These are phyloP conservation scores for Rhododendron ovatum DNA, from an alignment of 148 eudicot species.

Conservation along the genomic window DNA sequence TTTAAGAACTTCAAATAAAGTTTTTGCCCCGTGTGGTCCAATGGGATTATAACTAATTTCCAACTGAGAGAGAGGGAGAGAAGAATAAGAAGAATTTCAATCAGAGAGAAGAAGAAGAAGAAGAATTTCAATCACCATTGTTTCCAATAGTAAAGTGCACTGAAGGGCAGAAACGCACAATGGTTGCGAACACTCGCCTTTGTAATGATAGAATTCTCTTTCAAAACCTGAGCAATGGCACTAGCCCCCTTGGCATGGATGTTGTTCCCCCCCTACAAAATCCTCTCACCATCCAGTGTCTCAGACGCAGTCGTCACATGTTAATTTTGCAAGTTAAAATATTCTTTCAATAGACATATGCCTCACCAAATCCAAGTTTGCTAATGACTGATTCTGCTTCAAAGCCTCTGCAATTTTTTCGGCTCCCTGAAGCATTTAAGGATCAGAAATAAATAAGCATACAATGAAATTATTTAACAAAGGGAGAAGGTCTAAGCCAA, in stretches of 20 bases:
- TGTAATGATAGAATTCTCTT: conserved; percentile 72
- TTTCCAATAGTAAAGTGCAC: neutral
- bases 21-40: conserved; percentile 95
- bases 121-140: neutral
- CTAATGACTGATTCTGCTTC: conserved; percentile 73
- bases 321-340: neutral
- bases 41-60: conserved; percentile 89
- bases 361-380: conserved; percentile 79
- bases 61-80: conserved; percentile 42
- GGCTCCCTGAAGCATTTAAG: conserved; percentile 61
- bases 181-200: conserved; percentile 33
- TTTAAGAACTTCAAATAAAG: conserved; percentile 84
- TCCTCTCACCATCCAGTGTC: conserved; percentile 17
- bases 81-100: neutral
- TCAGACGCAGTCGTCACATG: neutral
- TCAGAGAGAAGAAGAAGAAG: conserved; percentile 8
- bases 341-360: neutral
- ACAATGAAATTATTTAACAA: neutral
- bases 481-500: neutral
- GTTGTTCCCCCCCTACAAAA: conserved; percentile 83
- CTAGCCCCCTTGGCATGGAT: conserved; percentile 77
- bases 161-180: neutral
- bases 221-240: conserved; percentile 69
- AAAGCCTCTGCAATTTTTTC: conserved; percentile 85
- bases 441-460: neutral